phyloP scores from a whole-genome alignment of 768 basidiomycete species.

The Serendipita sp. region DNA sequence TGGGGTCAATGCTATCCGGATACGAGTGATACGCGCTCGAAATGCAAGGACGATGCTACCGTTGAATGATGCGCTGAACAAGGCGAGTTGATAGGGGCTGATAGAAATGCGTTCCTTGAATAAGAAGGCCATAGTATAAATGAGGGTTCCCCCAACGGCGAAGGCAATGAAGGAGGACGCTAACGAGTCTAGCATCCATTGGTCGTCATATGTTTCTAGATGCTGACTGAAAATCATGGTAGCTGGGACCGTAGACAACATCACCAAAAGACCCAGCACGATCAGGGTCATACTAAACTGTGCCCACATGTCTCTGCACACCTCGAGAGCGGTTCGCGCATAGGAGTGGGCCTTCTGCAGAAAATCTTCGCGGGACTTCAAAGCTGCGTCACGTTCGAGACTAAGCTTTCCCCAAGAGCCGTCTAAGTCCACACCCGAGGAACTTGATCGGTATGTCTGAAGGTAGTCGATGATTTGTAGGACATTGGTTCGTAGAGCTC shows the following conservation, averaged over 20 bases:
- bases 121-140: constrained; percentile 14
- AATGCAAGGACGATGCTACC: neutral
- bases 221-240: constrained; percentile 41
- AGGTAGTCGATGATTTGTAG: constrained; percentile 65
- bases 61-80: neutral
- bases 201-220: constrained; percentile 24
- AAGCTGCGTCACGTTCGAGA: neutral
- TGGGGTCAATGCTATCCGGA: neutral
- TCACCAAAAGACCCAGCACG: constrained; percentile 47
- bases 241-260: constrained; percentile 39
- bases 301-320: constrained; percentile 83
- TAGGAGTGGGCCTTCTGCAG: constrained; percentile 24
- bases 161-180: neutral
- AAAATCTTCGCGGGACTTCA: neutral
- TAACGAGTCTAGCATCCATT: constrained; percentile 18
- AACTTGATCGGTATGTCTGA: constrained; percentile 51
- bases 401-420: constrained; percentile 40
- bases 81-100: constrained; percentile 10
- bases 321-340: constrained; percentile 42
- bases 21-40: neutral
- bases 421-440: constrained; percentile 60
- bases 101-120: constrained; percentile 6
- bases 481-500: constrained; percentile 54
- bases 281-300: constrained; percentile 78
- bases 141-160: constrained; percentile 4